A percentile compares a stretch with the other conserved stretches of the same genome.
These are phyloP conservation scores for Leccinum broughii DNA, from an alignment of 768 basidiomycete genomes.

Conservation along the genomic window DNA sequence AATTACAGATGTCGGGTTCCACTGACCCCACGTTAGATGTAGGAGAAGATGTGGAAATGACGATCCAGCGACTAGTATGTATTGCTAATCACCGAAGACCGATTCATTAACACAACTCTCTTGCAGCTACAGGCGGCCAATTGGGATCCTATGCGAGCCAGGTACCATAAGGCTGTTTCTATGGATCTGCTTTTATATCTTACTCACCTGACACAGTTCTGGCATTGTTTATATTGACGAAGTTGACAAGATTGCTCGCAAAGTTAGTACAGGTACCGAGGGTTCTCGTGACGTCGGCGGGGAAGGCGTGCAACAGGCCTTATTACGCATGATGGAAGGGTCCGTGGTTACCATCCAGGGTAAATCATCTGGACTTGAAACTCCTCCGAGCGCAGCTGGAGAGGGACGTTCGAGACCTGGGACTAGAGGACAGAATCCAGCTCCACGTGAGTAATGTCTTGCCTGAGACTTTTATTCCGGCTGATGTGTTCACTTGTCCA, in stretches of 20 bases:
- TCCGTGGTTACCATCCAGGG: constrained; percentile 80
- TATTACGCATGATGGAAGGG: constrained; percentile 94
- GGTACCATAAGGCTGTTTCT: constrained; percentile 42
- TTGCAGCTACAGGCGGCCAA: constrained; percentile 83
- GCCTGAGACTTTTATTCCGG: neutral
- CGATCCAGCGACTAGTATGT: constrained; percentile 77
- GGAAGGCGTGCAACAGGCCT: constrained; percentile 93
- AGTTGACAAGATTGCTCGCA: constrained; percentile 88
- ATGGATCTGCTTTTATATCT: neutral
- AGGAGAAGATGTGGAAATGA: constrained; percentile 95
- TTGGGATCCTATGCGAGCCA: constrained; percentile 84
- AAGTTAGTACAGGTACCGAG: constrained; percentile 55
- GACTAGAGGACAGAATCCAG: constrained; percentile 45
- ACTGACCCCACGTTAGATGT: constrained; percentile 58
- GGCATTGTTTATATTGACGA: constrained; percentile 98
- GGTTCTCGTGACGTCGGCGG: constrained; percentile 88
- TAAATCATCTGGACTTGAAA: constrained; percentile 55
- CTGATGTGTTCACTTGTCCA: neutral
- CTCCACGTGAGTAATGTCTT: constrained; percentile 21
- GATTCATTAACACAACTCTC: constrained; percentile 1
- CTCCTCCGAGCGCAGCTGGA: constrained; percentile 42
- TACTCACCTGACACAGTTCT: constrained; percentile 48
- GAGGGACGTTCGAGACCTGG: constrained; percentile 52
- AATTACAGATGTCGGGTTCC: neutral
- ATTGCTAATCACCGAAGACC: neutral